phyloP scores from a whole-genome alignment of 352 stramenopile genomes.

The Thraustochytrium striatum region DNA sequence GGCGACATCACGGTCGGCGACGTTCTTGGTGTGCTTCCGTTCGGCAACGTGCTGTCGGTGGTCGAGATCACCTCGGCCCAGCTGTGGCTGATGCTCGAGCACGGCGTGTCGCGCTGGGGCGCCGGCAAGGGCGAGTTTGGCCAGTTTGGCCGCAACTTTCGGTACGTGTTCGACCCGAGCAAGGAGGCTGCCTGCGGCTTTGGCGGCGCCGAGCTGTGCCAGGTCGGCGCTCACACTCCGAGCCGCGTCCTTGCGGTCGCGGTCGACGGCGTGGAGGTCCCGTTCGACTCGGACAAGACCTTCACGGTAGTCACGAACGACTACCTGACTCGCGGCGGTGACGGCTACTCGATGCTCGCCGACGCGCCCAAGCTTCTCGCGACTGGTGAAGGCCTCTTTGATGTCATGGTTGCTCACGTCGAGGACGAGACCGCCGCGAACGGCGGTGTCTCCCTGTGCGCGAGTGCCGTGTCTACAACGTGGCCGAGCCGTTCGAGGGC shows the following conservation, averaged over 20 bases:
- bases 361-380: not conserved
- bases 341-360: conserved; percentile 24
- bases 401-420: not conserved
- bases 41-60: conserved; percentile 39
- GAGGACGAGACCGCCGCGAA: not conserved
- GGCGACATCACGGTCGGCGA: conserved; percentile 35
- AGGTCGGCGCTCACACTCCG: not conserved
- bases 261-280: conserved; percentile 12
- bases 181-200: not conserved
- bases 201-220: not conserved
- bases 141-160: conserved; percentile 18
- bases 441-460: not conserved
- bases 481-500: not conserved
- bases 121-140: conserved; percentile 28
- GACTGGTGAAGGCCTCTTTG: conserved; percentile 3
- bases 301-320: conserved; percentile 41
- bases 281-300: not conserved
- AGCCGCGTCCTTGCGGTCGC: not conserved
- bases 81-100: conserved; percentile 18
- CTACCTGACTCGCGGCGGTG: conserved; percentile 22
- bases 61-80: conserved; percentile 10
- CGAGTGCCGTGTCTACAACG: conserved; percentile 37
- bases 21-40: conserved; percentile 35
- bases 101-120: conserved; percentile 14
- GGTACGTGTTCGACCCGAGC: not conserved